Evolutionary conservation across 208 protist species (phyloP), one percentile per base, ranked within the genome.

Genomic region (Tritrichomonas foetus): DNA sequence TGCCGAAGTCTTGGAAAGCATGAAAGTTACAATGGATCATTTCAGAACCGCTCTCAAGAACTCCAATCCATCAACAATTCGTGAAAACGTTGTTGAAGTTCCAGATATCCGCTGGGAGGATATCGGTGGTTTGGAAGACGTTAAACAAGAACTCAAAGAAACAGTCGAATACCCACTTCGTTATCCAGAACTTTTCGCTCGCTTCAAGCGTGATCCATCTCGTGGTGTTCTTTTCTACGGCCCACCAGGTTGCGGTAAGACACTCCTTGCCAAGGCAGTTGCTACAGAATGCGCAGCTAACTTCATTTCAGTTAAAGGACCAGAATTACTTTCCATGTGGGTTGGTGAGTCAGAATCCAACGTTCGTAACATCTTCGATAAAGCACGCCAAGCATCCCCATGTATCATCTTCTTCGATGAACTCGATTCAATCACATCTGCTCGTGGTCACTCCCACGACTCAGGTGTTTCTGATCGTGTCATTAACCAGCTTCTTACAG

Each of bases 271-370:
- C 75, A 98, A 98, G 95, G 98, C 98, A 78, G 98, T 99, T 94
- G 99, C 99, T 80, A 99, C 98, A 82, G 98, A 99, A 95, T 99
- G 98, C 96, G 98, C 99, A 96, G 98, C 98, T 72, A 99, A 99
- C 97, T 99, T 99, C 96, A 99, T 99, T 96, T 99, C 98, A 25
- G 98, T 99, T 96, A 99, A 99, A 96, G 99, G 99, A 8, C 96
- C 97, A n/a, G 96, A 97, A 57, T 50, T 97, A 0, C 95, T 97
- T 78, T 96, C 96, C 78, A 97, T 96, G 95, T 97, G 97, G 92
- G 95, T 97, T 53, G 97, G 97, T 64, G 96, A 97, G 75, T 95
- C 93, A 55, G 97, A 97, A 93, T 96, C 96, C 82, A 97, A 97
- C 55, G 96, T 97, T 25, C 94, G 97, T 64, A 95, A 96, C 36